Base-by-base conservation (phyloP, 2,329 filamentous ascomycete species). In the Aschersonia sp. region DNA sequence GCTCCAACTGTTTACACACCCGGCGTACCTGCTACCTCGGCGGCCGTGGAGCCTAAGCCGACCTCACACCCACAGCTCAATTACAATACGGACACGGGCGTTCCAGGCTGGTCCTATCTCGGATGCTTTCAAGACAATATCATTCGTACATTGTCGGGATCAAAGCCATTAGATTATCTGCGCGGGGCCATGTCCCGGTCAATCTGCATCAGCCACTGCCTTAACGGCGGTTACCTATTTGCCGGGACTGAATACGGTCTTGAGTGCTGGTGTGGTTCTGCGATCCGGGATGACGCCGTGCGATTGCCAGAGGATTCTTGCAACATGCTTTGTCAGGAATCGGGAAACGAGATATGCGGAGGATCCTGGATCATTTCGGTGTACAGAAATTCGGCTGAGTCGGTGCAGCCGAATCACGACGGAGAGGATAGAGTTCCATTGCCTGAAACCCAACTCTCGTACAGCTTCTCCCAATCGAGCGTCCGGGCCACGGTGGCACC, bases 221-320 rank as follows among this genome's bases (percentile, higher is more conserved):
- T 55, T 4, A 54, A 53, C 11, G 59, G 60, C 9, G 65, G 65
- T 5, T 70, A 65, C 53, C 51, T 53, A 2, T 67, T 71, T 50
- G 72, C 73, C 5, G 74, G 73, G 5, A 62, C 73, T 0, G 71
- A 78, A 55, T 71, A 69, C 51, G 63, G 61, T 6, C 57, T 59
- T 22, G 69, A 78, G 54, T 78, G 75, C 56, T 78, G 69, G 63
- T 79, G 73, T 52, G 69, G 65, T 35, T 52, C 54, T 9, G 50
- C 50, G 4, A 55, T 60, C 35, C 55, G 51, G 5, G 52, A 53
- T 44, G 53, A 57, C 44, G 52, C 53, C 3, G 47, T 57, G 22
- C 50, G 52, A 35, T 46, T 60, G 12, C 57, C 58, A 3, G 56
- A 58, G 30, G 51, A 44, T 5, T 55, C 52, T 29, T 61, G 58